phyloP scores from a whole-genome alignment of 345 rosid genomes.

The Salix exigua region DNA sequence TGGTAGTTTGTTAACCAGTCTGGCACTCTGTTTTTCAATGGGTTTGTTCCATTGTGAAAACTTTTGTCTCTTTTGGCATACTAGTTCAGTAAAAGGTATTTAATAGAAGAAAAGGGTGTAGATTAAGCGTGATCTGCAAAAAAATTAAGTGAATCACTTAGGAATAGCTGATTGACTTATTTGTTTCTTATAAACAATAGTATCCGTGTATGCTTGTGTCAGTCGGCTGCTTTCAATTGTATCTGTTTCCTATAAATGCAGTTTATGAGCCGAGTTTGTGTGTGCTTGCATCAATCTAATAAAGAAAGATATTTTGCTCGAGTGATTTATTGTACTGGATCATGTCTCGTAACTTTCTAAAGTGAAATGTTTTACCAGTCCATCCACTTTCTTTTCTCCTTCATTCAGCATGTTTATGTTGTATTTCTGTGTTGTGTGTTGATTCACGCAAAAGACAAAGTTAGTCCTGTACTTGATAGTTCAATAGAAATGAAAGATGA shows the following conservation, averaged over 20 bases:
- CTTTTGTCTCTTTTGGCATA: neutral
- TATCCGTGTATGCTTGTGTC: no score
- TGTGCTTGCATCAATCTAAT: no score
- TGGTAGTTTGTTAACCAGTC: neutral
- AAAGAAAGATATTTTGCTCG: neutral
- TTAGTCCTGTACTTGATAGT: neutral
- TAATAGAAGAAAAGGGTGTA: neutral
- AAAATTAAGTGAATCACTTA: neutral
- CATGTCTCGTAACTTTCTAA: neutral
- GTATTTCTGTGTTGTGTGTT: neutral
- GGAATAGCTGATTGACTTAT: neutral
- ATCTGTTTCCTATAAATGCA: no score
- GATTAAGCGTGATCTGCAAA: neutral
- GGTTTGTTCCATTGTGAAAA: neutral
- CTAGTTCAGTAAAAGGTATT: neutral
- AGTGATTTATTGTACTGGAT: neutral
- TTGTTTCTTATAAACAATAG: no score
- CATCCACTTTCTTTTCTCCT: neutral
- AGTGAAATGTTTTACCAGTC: neutral
- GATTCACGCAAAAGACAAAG: neutral
- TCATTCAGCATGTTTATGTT: neutral
- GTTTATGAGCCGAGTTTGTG: no score
- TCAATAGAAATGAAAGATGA: neutral
- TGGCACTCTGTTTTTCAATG: neutral
- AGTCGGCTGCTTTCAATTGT: no score